Evolutionary conservation across 441 rosid genomes (phyloP).

Genomic region (Bruguiera hainesii): DNA sequence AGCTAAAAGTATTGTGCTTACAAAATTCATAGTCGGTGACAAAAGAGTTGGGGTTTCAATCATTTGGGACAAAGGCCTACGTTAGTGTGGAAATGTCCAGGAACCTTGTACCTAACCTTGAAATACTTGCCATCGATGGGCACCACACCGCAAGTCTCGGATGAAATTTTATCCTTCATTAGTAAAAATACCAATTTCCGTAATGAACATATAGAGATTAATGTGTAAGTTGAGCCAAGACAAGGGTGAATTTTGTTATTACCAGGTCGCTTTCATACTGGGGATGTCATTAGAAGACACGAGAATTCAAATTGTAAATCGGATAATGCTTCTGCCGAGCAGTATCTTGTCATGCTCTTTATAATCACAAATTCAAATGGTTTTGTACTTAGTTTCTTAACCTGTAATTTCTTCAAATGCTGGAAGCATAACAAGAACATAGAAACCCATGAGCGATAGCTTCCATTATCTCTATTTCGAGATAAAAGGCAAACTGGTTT

Average conservation of each 20-base stretch:
- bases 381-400: too few relatives aligned
- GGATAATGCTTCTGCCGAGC: too few relatives aligned
- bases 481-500: conserved; percentile 2
- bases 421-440: too few relatives aligned
- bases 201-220: not conserved
- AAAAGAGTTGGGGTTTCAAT: conserved; percentile 35
- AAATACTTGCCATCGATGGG: conserved; percentile 37
- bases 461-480: not conserved
- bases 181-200: not conserved
- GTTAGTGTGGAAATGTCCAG: conserved; percentile 36
- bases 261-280: too few relatives aligned
- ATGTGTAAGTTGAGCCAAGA: not conserved
- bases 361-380: too few relatives aligned
- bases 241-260: too few relatives aligned
- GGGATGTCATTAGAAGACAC: too few relatives aligned
- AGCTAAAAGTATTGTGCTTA: conserved; percentile 34
- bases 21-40: conserved; percentile 39
- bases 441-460: not conserved
- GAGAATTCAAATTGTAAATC: too few relatives aligned
- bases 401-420: too few relatives aligned
- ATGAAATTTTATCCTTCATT: conserved; percentile 23
- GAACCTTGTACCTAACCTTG: conserved; percentile 32
- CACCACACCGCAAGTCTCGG: conserved; percentile 40
- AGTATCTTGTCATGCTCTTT: too few relatives aligned
- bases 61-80: conserved; percentile 27